Base-by-base conservation (phyloP, 495 filamentous ascomycete genomes). In the Xylaria nigripes region DNA sequence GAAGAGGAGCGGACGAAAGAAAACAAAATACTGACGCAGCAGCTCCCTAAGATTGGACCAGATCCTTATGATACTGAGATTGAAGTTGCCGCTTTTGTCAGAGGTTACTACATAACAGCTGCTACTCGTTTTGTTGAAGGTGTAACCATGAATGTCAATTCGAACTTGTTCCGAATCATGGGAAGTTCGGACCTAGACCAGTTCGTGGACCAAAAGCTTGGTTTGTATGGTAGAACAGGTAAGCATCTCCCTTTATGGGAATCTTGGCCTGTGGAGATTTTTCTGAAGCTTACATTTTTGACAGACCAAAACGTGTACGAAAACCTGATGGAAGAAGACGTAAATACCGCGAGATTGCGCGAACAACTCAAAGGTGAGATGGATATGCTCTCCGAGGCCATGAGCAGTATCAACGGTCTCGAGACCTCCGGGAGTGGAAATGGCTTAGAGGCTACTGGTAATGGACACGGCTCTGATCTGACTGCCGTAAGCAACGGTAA, bases 91-190 rank as follows among this genome's bases (percentile, higher is more conserved):
- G 70, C 74, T 0, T 78, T 76, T 43, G 72, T 80, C 12, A 58
- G 77, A 0, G 78, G 73, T 0, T 80, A 81, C 55, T 81, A 81
- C 42, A 65, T 72, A 19, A 76, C 73, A 3, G 75, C 77, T 1
- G 72, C 72, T 1, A 58, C 69, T 21, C 70, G 79, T 1, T 79
- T 80, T 43, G 67, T 73, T 0, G 79, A 82, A 57, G 65, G 64
- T 16, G 70, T 76, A 0, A 70, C 73, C 3, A 71, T 75, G 21
- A 66, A 68, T 51, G 70, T 80, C 34, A 70, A 73, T 54, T 70
- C 68, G 0, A 68, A 72, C n/a, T 57, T 78, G 12, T 65, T 81
- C 15, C 67, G 70, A 1, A 60, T 56, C 0, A 59, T 70, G 18
- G 50, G 70, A 1, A 63, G 61, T 23, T 18, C 55, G 0, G 42